phyloP scores from a whole-genome alignment of 2,329 filamentous ascomycete species.

The Alternaria ethzedia region DNA sequence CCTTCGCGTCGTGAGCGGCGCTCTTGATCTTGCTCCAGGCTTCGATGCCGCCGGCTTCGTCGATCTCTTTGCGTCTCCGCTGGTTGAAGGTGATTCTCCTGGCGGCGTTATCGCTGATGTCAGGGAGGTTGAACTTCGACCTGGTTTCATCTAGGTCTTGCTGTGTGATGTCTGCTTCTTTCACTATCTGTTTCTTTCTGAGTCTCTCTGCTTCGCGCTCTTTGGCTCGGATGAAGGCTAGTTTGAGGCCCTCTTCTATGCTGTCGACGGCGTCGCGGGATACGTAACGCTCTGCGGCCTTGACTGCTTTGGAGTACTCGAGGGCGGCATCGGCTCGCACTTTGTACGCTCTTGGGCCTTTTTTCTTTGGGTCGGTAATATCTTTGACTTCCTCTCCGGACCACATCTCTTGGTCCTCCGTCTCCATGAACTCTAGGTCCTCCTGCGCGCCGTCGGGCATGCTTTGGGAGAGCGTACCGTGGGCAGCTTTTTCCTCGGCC shows the following conservation, averaged over 20 bases:
- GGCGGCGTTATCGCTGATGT: slow-evolving; percentile 9
- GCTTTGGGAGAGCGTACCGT: slow-evolving; percentile 11
- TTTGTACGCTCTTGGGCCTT: slow-evolving; percentile 7
- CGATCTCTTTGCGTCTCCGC: slow-evolving; percentile 16
- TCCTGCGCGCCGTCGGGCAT: not conserved
- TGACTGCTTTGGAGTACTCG: slow-evolving; percentile 24
- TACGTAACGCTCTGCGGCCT: slow-evolving; percentile 28
- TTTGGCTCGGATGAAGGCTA: slow-evolving; percentile 30
- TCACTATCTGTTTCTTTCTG: slow-evolving; percentile 7
- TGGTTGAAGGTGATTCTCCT: slow-evolving; percentile 23
- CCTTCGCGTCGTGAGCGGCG: slow-evolving; percentile 11
- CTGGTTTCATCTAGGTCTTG: slow-evolving; percentile 20
- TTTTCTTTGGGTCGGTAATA: not conserved
- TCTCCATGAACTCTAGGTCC: slow-evolving; percentile 10
- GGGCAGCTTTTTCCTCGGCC: slow-evolving; percentile 19
- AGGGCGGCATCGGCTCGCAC: slow-evolving; percentile 1
- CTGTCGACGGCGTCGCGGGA: slow-evolving; percentile 27
- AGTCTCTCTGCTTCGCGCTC: slow-evolving; percentile 15
- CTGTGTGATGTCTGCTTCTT: slow-evolving; percentile 14
- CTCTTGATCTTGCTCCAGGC: slow-evolving; percentile 14
- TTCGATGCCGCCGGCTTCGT: slow-evolving; percentile 24
- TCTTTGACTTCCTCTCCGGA: slow-evolving; percentile 10
- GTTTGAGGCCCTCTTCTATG: slow-evolving; percentile 30
- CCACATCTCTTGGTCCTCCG: slow-evolving; percentile 19
- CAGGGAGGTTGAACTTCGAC: slow-evolving; percentile 16